Evolutionary conservation across 139 green algal species (phyloP).

Genomic region (Limnomonas spitsbergensis): DNA sequence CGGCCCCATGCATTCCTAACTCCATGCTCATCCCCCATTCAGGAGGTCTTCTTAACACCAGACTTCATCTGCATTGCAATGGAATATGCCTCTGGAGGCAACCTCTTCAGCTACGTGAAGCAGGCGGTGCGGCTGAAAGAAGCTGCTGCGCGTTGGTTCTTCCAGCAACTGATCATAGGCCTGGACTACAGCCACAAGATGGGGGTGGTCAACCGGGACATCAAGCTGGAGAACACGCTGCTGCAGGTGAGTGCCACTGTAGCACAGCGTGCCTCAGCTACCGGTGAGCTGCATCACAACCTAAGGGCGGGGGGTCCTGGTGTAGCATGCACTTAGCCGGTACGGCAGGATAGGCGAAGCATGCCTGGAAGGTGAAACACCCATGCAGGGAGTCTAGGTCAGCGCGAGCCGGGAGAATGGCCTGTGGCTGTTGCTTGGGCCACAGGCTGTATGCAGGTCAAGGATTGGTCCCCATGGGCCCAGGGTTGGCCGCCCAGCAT

Average conservation of each 20-base stretch:
- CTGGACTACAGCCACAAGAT: conserved; percentile 92
- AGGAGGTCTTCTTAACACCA: conserved; percentile 79
- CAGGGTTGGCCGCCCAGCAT: no score
- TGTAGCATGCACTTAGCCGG: background rate
- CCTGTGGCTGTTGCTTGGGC: no score
- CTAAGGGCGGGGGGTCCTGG: background rate
- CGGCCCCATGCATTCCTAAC: no score
- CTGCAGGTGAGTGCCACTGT: conserved; percentile 20
- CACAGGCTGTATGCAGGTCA: no score
- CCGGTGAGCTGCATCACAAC: background rate
- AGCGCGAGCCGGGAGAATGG: no score
- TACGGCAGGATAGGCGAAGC: background rate
- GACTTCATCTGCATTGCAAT: conserved; percentile 63
- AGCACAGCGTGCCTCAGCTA: background rate
- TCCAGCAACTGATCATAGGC: conserved; percentile 90
- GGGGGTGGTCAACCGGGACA: conserved; percentile 38
- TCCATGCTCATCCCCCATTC: no score
- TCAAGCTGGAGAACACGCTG: conserved; percentile 47
- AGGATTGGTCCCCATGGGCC: no score
- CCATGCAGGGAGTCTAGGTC: background rate
- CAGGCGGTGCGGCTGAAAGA: conserved; percentile 85
- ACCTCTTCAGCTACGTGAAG: conserved; percentile 76
- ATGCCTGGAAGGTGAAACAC: no score
- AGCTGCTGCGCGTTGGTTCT: conserved; percentile 95
- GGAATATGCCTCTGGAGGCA: conserved; percentile 45